Conservation (phyloP, 163 green algal genomes). For the Scenedesmus sp. region DNA sequence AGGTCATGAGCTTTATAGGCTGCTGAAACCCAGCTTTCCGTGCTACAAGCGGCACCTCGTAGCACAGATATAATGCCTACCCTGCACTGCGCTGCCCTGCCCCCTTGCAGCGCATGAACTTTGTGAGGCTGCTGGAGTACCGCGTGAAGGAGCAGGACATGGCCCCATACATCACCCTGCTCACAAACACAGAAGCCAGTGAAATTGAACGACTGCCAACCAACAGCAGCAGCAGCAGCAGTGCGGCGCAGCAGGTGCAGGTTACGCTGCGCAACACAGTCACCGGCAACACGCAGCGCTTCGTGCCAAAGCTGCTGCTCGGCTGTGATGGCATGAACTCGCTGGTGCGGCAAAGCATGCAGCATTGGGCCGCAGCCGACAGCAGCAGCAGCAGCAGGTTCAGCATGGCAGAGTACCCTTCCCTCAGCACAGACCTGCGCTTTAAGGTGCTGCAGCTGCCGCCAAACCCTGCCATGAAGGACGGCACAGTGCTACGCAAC, state of each 20-base stretch:
- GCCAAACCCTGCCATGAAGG: slow-evolving; percentile 52
- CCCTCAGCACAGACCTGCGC: slow-evolving; percentile 52
- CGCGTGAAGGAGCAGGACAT: not conserved
- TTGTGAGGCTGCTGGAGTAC: slow-evolving; percentile 26
- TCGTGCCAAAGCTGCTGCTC: slow-evolving; percentile 58
- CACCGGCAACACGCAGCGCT: not conserved
- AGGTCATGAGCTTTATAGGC: slow-evolving; percentile 1
- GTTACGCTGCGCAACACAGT: slow-evolving; percentile 31
- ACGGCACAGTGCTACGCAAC: slow-evolving; percentile 49
- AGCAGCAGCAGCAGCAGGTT: slow-evolving; percentile 33
- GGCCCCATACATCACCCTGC: not conserved
- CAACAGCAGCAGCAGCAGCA: slow-evolving; percentile 33
- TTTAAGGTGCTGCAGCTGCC: slow-evolving; percentile 69
- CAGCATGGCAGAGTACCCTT: slow-evolving; percentile 42
- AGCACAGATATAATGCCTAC: too few relatives aligned
- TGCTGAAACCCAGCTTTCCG: too few relatives aligned
- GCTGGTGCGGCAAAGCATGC: slow-evolving; percentile 18
- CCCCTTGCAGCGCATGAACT: not conserved
- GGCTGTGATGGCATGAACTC: slow-evolving; percentile 60
- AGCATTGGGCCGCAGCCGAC: slow-evolving; percentile 32
- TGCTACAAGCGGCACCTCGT: not conserved
- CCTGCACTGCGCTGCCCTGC: not conserved
- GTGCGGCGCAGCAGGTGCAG: not conserved
- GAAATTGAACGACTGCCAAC: not conserved
- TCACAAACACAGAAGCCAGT: slow-evolving; percentile 27